Evolutionary conservation across 257 asterid species (phyloP).

Genomic region (Perilla frutescens): DNA sequence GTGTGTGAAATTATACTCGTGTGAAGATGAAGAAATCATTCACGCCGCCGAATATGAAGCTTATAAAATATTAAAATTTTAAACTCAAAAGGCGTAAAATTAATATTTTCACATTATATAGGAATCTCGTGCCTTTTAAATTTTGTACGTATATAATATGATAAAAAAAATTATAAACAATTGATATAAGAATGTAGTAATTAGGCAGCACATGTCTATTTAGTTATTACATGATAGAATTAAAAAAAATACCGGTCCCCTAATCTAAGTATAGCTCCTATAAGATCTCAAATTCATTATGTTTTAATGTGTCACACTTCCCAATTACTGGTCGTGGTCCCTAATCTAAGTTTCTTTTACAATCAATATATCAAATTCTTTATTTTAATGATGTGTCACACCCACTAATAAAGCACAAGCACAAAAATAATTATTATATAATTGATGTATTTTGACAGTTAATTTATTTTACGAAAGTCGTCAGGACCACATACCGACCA

Average conservation of each 20-base stretch:
- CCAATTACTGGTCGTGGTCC: background rate
- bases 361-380: background rate
- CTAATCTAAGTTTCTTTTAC: background rate
- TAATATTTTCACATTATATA: background rate
- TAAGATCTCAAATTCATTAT: background rate
- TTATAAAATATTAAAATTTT: background rate
- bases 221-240: background rate
- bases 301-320: background rate
- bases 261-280: background rate
- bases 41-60: background rate
- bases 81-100: background rate
- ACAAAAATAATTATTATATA: background rate
- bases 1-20: too few species aligned
- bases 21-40: background rate
- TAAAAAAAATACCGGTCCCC: conserved; percentile 3
- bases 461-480: background rate
- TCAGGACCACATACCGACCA: conserved; percentile 13
- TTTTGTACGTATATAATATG: background rate
- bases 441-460: background rate
- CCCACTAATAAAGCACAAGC: background rate
- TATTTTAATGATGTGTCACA: background rate
- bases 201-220: conserved; percentile 22
- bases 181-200: background rate
- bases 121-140: background rate
- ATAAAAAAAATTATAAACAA: background rate